Evolutionary conservation across 2,329 filamentous ascomycete species (phyloP).

Genomic region (Talaromyces funiculosus): DNA sequence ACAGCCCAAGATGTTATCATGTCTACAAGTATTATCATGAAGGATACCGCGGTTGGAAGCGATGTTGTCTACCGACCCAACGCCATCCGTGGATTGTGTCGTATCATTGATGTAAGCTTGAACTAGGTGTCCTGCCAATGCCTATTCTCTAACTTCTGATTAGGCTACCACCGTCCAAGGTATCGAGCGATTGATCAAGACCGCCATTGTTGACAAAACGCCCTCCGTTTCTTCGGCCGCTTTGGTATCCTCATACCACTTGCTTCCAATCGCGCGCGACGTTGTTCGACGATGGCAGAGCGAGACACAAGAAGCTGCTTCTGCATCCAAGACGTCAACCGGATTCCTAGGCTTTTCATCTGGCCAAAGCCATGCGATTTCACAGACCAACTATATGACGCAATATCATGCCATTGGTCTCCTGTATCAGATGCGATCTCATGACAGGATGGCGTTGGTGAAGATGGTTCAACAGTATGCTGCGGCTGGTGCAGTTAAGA

Average conservation of each 20-base stretch:
- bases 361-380: slow-evolving; percentile 61
- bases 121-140: neutral
- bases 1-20: slow-evolving; percentile 99
- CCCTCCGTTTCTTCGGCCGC: slow-evolving; percentile 95
- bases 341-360: slow-evolving; percentile 89
- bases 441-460: slow-evolving; percentile 95
- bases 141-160: slow-evolving; percentile 15
- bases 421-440: slow-evolving; percentile 93
- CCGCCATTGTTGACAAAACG: slow-evolving; percentile 97
- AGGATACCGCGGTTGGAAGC: slow-evolving; percentile 92
- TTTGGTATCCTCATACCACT: slow-evolving; percentile 93
- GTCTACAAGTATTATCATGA: slow-evolving; percentile 99
- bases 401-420: slow-evolving; percentile 98
- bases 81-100: slow-evolving; percentile 88
- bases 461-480: slow-evolving; percentile 99
- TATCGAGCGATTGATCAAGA: slow-evolving; percentile 98
- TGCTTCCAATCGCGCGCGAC: slow-evolving; percentile 90
- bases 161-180: slow-evolving; percentile 94
- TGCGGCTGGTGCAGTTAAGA: slow-evolving; percentile 85
- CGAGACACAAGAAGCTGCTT: slow-evolving; percentile 94
- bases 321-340: slow-evolving; percentile 77
- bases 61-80: slow-evolving; percentile 93
- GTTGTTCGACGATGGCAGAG: slow-evolving; percentile 97
- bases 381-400: slow-evolving; percentile 91
- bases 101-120: slow-evolving; percentile 81